phyloP scores from a whole-genome alignment of 202 grass and related monocot species.

The Carex arenaria region DNA sequence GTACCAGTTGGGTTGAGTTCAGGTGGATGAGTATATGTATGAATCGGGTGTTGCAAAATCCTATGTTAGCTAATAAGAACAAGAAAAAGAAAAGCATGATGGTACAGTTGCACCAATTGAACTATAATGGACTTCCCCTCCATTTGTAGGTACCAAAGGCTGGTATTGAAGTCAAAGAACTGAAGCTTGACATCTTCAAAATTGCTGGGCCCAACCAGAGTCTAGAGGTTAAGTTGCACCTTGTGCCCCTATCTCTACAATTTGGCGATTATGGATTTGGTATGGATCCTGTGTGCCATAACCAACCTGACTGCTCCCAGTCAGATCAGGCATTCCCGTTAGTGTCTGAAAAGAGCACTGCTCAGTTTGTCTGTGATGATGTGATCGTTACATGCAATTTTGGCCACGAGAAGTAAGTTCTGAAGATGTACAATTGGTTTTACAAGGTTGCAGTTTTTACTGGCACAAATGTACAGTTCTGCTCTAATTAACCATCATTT shows the following conservation, averaged over 20 bases:
- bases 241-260: slow-evolving; percentile 67
- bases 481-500: background rate
- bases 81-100: background rate
- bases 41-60: background rate
- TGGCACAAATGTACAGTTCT: background rate
- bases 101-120: background rate
- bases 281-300: slow-evolving; percentile 38
- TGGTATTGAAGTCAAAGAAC: slow-evolving; percentile 74
- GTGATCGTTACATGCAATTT: slow-evolving; percentile 64
- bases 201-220: slow-evolving; percentile 65
- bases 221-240: slow-evolving; percentile 74
- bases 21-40: background rate
- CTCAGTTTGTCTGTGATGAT: slow-evolving; percentile 75
- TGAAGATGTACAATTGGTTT: slow-evolving; percentile 27
- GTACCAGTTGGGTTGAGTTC: background rate
- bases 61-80: background rate
- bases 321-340: slow-evolving; percentile 52
- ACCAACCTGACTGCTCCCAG: slow-evolving; percentile 51
- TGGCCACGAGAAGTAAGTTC: slow-evolving; percentile 82
- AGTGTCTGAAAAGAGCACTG: slow-evolving; percentile 42
- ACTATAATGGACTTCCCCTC: background rate
- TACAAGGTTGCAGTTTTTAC: background rate
- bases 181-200: slow-evolving; percentile 78
- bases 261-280: slow-evolving; percentile 54
- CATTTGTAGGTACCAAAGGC: slow-evolving; percentile 65